phyloP scores from a whole-genome alignment of 2,329 filamentous ascomycete genomes.

The Tolypocladium amazonense region DNA sequence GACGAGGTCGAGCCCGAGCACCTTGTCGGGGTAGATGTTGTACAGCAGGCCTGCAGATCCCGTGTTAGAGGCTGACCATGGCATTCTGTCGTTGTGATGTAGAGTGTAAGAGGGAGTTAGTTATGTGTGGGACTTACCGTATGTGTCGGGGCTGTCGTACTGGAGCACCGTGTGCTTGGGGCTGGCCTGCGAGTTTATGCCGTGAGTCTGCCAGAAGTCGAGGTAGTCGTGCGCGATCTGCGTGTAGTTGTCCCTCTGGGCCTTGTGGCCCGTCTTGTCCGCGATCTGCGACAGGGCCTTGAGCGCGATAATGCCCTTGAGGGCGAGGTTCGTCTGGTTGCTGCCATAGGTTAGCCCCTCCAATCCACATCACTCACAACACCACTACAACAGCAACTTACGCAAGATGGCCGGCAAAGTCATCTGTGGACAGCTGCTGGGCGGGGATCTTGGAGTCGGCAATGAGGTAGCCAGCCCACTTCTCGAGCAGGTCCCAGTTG shows the following conservation, averaged over 20 bases:
- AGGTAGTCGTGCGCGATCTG: conserved; percentile 59
- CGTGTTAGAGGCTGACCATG: not conserved
- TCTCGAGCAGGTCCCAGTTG: conserved; percentile 62
- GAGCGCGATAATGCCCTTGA: conserved; percentile 78
- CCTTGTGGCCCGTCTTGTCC: conserved; percentile 44
- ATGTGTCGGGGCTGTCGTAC: conserved; percentile 54
- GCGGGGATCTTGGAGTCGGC: conserved; percentile 63
- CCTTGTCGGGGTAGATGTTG: conserved; percentile 70
- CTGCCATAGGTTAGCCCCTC: conserved; percentile 3
- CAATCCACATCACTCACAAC: not conserved
- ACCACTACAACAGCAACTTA: conserved; percentile 2
- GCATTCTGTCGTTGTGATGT: not conserved
- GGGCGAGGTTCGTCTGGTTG: conserved; percentile 70
- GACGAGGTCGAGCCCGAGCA: conserved; percentile 69
- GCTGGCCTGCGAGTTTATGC: conserved; percentile 53
- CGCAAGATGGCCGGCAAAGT: conserved; percentile 61
- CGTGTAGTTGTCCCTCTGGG: conserved; percentile 48
- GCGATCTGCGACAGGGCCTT: conserved; percentile 69
- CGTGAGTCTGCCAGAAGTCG: conserved; percentile 59
- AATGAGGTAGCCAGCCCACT: conserved; percentile 74
- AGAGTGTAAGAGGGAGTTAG: not conserved
- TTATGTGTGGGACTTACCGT: conserved; percentile 18
- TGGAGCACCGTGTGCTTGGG: conserved; percentile 63
- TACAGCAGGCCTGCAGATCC: conserved; percentile 41
- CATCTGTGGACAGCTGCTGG: conserved; percentile 72